Conservation (phyloP, 2,329 filamentous ascomycete genomes). For the Chaetomium sp. region DNA sequence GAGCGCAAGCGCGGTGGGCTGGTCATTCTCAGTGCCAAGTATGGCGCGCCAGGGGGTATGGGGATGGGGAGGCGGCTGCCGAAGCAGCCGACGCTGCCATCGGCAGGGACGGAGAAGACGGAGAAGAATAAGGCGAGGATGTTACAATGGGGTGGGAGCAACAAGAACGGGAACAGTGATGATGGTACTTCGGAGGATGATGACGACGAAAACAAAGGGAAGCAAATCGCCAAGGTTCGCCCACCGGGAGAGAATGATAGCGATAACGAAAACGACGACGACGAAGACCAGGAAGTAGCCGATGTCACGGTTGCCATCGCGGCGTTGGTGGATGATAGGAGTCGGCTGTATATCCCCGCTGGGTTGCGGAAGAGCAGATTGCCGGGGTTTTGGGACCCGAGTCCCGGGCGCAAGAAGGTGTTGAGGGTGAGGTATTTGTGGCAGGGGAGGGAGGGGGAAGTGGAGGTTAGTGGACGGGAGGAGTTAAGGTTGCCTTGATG, state of each 20-base stretch:
- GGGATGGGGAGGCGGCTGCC: constrained; percentile 21
- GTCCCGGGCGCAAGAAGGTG: constrained; percentile 38
- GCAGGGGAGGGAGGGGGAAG: constrained; percentile 29
- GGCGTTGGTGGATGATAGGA: constrained; percentile 32
- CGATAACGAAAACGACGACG: too few species aligned
- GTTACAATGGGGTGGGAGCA: too few species aligned
- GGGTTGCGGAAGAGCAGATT: constrained; percentile 39
- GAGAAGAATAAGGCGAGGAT: too few species aligned
- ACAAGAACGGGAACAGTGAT: too few species aligned
- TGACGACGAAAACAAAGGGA: too few species aligned
- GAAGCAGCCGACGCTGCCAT: constrained; percentile 18
- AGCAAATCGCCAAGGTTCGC: too few species aligned
- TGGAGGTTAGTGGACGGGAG: constrained; percentile 33
- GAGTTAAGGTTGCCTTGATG: constrained; percentile 31
- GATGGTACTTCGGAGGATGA: too few species aligned
- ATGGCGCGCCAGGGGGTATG: constrained; percentile 30
- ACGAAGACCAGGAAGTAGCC: constrained; percentile 32
- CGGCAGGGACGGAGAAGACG: too few species aligned
- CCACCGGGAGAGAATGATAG: too few species aligned
- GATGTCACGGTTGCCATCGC: constrained; percentile 44
- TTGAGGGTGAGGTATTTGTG: constrained; percentile 41
- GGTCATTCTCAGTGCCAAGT: constrained; percentile 45
- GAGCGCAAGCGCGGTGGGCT: constrained; percentile 35
- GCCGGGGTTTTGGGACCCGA: constrained; percentile 47
- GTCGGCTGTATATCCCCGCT: constrained; percentile 32